A percentile compares a stretch with the other conserved stretches of the same genome.
phyloP scores from a whole-genome alignment of 2,329 filamentous ascomycete species.

The Dactylellina haptotyla region DNA sequence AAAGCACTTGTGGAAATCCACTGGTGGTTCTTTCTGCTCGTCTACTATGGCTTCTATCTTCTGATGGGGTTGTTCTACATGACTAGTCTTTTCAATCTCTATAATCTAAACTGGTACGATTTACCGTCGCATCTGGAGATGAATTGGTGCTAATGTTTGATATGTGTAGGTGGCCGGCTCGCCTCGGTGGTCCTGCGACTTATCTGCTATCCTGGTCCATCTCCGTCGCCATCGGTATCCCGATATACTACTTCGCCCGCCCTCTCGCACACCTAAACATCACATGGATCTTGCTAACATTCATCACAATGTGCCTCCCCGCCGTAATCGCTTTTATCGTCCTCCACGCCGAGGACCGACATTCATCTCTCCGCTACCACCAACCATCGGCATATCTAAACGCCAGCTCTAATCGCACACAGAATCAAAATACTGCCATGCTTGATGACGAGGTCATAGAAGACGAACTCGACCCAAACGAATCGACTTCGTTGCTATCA shows the following conservation, averaged over 20 bases:
- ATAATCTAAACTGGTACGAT: constrained; percentile 72
- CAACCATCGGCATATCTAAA: constrained; percentile 71
- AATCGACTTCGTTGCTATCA: constrained; percentile 36
- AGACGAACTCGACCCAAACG: constrained; percentile 22
- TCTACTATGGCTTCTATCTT: constrained; percentile 77
- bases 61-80: constrained; percentile 75
- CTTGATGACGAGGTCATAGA: constrained; percentile 2
- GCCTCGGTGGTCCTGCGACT: constrained; percentile 73
- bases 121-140: too few species aligned
- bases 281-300: constrained; percentile 75
- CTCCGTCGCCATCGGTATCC: constrained; percentile 71
- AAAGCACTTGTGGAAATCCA: constrained; percentile 72
- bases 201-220: constrained; percentile 70
- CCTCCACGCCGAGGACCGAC: constrained; percentile 72
- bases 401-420: constrained; percentile 7
- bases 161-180: constrained; percentile 69
- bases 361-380: constrained; percentile 67
- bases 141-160: neutral
- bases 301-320: constrained; percentile 75
- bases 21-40: constrained; percentile 77
- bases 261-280: constrained; percentile 71
- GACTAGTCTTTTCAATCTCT: constrained; percentile 77
- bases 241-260: constrained; percentile 68
- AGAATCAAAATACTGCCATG: constrained; percentile 3
- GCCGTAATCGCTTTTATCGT: constrained; percentile 74